A percentile compares a stretch with the other conserved stretches of the same genome.
phyloP scores from a whole-genome alignment of 202 grass and related monocot genomes.

The Zizania palustris region DNA sequence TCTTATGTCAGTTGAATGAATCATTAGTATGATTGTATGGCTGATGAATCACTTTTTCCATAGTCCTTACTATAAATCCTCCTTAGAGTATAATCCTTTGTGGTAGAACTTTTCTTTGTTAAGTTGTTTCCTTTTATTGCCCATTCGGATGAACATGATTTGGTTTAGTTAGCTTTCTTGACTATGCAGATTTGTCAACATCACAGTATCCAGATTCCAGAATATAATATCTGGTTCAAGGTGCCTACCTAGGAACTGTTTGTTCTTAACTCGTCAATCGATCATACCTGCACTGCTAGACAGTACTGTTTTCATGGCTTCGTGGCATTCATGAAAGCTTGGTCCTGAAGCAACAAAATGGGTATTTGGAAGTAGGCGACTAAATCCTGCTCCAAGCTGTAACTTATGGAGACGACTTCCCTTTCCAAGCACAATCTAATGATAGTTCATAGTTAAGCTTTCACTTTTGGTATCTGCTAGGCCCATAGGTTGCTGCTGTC shows the following conservation, averaged over 20 bases:
- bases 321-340: constrained; percentile 12
- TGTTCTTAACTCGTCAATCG: constrained; percentile 25
- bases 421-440: constrained; percentile 2
- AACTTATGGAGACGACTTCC: not conserved
- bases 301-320: constrained; percentile 27
- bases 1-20: not conserved
- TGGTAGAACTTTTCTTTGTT: not conserved
- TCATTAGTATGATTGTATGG: not conserved
- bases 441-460: constrained; percentile 25
- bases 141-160: not conserved
- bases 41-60: not conserved
- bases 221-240: constrained; percentile 7
- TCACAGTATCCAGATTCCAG: not conserved
- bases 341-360: constrained; percentile 33
- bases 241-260: constrained; percentile 19
- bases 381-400: constrained; percentile 9
- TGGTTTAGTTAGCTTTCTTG: not conserved
- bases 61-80: not conserved
- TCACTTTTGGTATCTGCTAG: constrained; percentile 38
- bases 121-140: not conserved
- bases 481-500: constrained; percentile 32
- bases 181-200: constrained; percentile 6
- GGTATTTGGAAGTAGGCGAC: not conserved
- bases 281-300: not conserved
- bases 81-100: not conserved